Evolutionary conservation across 495 filamentous ascomycete genomes (phyloP).

Genomic region (Lasiosphaeria hispida): DNA sequence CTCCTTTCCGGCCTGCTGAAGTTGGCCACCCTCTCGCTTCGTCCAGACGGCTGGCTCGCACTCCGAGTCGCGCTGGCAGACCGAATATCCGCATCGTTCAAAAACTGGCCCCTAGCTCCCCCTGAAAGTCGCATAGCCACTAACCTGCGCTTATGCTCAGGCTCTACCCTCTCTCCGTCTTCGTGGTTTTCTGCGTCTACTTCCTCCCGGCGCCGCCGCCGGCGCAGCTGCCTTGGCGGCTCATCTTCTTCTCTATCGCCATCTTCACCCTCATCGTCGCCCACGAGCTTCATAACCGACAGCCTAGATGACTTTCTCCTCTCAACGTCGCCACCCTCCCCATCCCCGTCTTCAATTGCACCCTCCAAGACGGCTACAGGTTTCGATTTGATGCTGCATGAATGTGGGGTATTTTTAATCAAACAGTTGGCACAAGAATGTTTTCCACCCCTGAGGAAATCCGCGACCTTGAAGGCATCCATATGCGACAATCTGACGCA

Average conservation of each 20-base stretch:
- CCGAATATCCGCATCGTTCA: neutral
- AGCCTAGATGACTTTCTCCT: too few species aligned
- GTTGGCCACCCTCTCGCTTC: neutral
- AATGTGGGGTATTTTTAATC: neutral
- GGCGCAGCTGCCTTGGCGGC: neutral
- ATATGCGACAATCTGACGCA: slow-evolving; percentile 5
- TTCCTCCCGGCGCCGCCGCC: neutral
- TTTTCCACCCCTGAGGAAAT: neutral
- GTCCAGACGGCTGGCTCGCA: neutral
- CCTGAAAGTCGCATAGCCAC: neutral
- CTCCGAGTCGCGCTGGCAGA: neutral
- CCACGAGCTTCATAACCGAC: too few species aligned
- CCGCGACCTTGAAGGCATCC: neutral
- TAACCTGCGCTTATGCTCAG: slow-evolving; percentile 4
- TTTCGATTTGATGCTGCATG: slow-evolving; percentile 13
- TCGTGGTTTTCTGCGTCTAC: neutral
- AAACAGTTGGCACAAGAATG: slow-evolving; percentile 18
- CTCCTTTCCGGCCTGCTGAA: neutral
- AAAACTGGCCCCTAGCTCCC: neutral
- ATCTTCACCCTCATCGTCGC: neutral
- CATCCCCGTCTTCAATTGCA: too few species aligned
- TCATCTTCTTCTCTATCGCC: neutral
- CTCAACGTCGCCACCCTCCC: too few species aligned
- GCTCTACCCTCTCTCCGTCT: neutral
- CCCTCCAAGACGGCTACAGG: neutral